Conservation (phyloP, 768 basidiomycete genomes). For the Calvatia gigantea region DNA sequence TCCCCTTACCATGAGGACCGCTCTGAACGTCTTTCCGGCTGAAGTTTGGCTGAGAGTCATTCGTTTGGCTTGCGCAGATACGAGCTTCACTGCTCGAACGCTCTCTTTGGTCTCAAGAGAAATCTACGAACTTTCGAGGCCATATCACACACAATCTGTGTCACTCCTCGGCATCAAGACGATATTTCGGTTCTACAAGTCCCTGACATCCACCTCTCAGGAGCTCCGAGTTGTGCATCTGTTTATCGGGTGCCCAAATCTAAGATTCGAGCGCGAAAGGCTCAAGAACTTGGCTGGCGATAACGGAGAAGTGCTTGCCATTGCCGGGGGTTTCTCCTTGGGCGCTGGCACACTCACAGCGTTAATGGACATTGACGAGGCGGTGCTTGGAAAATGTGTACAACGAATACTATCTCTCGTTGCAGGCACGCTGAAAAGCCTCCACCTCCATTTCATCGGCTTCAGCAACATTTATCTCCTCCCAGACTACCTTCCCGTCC, state of each 20-base stretch:
- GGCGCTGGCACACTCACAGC: neutral
- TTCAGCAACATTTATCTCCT: neutral
- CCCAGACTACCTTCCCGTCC: neutral
- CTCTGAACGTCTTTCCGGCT: slow-evolving; percentile 25
- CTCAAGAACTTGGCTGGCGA: neutral
- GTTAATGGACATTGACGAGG: neutral
- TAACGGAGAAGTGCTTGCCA: neutral
- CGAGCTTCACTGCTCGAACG: slow-evolving; percentile 31
- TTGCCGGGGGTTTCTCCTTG: neutral
- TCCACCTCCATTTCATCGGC: neutral
- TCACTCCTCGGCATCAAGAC: slow-evolving; percentile 17
- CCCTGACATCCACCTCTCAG: neutral
- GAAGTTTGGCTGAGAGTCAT: slow-evolving; percentile 43
- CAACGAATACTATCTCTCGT: neutral
- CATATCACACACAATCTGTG: slow-evolving; percentile 38
- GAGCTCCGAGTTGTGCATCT: neutral
- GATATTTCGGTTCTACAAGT: neutral
- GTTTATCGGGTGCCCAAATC: neutral
- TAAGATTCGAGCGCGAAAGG: neutral
- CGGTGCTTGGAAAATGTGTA: neutral
- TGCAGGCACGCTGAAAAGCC: neutral
- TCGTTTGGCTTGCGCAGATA: slow-evolving; percentile 36
- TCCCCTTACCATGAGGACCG: neutral
- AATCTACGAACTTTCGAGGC: slow-evolving; percentile 31
- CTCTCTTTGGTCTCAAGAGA: slow-evolving; percentile 37